Base-by-base conservation (phyloP, 2,329 filamentous ascomycete genomes). In the Penicillium sumatraense region DNA sequence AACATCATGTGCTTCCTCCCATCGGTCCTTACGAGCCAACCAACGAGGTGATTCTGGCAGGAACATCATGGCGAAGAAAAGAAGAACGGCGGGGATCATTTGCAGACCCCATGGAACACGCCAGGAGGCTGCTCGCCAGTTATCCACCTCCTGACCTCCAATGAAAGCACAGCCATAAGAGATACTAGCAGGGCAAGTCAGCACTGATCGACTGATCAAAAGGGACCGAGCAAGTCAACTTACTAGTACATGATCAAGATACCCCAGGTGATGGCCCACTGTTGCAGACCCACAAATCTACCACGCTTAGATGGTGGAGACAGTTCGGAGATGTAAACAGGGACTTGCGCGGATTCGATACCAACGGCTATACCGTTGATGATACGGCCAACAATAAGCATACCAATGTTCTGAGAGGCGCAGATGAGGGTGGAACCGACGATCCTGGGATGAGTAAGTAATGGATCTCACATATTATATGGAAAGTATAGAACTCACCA, bases 351-450 rank as follows among this genome's bases (percentile, higher is more conserved):
- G 14, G 87, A 89, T 60, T 84, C 84, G 61, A 92, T 89, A 56
- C 89, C 89, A 47, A 91, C 86, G 56, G 86, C 86, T 59, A 90
- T 67, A 35, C 89, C 89, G 54, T 88, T 86, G 68, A 92, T 83
- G 57, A 87, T 76, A 60, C 89, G 85, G 2, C 89, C 89, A 2
- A 83, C 82, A 54, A 89, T 84, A 11, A 92, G 80, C 86, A 91
- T 90, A 24, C 77, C 80, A 44, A 91, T 82, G 63, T 86, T 86
- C 63, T 88, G 81, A 1, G 87, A 71, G 1, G 86, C 84, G 48
- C 81, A 82, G 67, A 85, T 81, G 49, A 90, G 80, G 51, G 82
- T 81, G 51, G 73, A 80, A 16, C 83, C 83, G 49, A 81, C 73
- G 40, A 70, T 69, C 71, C 76, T 76, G 31, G 18, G 18, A 48